Evolutionary conservation across 139 green algal species (phyloP).

Genomic region (Cymbomonas tetramitiformis): DNA sequence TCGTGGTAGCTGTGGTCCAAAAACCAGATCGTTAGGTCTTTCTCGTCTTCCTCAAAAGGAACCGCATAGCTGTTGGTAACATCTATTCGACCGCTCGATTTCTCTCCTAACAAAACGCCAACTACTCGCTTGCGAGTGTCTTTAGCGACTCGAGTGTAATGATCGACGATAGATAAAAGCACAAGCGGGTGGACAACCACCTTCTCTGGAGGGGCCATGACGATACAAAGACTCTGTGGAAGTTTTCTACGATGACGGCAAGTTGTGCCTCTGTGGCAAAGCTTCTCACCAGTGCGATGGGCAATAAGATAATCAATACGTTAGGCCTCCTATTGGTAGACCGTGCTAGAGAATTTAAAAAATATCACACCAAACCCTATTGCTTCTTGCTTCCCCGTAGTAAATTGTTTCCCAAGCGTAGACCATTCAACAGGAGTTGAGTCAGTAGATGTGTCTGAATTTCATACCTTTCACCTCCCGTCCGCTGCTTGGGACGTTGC

Average conservation of each 20-base stretch:
- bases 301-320: too few species aligned
- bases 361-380: too few species aligned
- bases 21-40: slow-evolving; percentile 92
- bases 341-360: too few species aligned
- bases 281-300: too few species aligned
- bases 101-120: slow-evolving; percentile 80
- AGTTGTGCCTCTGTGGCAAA: neutral
- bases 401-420: too few species aligned
- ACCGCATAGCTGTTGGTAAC: slow-evolving; percentile 95
- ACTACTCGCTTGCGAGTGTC: slow-evolving; percentile 91
- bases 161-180: slow-evolving; percentile 88
- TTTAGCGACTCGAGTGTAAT: slow-evolving; percentile 91
- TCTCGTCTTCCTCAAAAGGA: slow-evolving; percentile 96
- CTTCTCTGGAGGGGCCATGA: neutral
- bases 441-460: too few species aligned
- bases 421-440: too few species aligned
- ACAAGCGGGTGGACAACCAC: slow-evolving; percentile 84
- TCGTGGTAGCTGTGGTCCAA: slow-evolving; percentile 96
- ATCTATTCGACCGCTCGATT: slow-evolving; percentile 67
- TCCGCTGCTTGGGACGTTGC: too few species aligned
- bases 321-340: too few species aligned
- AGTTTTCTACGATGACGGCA: neutral
- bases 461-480: too few species aligned
- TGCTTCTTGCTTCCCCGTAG: too few species aligned
- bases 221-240: neutral